Evolutionary conservation across 345 rosid species (phyloP).

Genomic region (Eucalyptus marginata): DNA sequence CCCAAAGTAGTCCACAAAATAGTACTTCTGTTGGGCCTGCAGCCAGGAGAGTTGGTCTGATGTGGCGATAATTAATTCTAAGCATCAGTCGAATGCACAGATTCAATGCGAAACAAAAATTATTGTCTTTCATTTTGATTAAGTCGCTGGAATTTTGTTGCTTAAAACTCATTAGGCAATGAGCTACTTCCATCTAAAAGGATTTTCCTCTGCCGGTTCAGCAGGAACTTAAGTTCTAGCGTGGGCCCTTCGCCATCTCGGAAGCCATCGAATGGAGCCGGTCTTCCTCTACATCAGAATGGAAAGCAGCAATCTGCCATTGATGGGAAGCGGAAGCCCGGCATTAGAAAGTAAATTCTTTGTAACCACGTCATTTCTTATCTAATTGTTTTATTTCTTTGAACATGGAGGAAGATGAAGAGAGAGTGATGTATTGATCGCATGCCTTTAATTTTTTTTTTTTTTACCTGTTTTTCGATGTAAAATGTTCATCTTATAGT

Average conservation of each 20-base stretch:
- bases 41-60: background rate
- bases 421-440: background rate
- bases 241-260: conserved; percentile 62
- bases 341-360: conserved; percentile 38
- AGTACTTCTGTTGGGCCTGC: background rate
- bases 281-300: conserved; percentile 18
- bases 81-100: background rate
- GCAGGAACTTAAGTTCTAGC: conserved; percentile 36
- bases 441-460: background rate
- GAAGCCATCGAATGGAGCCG: conserved; percentile 38
- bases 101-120: background rate
- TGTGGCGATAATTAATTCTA: background rate
- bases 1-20: background rate
- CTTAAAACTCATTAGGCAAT: background rate
- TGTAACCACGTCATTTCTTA: conserved; percentile 13
- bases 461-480: background rate
- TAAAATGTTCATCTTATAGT: conserved; percentile 13
- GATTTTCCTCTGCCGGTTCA: background rate
- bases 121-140: background rate
- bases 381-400: background rate
- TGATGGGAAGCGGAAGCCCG: conserved; percentile 55
- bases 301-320: conserved; percentile 38
- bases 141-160: background rate
- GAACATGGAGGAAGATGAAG: background rate
- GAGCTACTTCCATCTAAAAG: background rate